Base-by-base conservation (phyloP, 2,329 filamentous ascomycete genomes). In the Chaetomium globosum region DNA sequence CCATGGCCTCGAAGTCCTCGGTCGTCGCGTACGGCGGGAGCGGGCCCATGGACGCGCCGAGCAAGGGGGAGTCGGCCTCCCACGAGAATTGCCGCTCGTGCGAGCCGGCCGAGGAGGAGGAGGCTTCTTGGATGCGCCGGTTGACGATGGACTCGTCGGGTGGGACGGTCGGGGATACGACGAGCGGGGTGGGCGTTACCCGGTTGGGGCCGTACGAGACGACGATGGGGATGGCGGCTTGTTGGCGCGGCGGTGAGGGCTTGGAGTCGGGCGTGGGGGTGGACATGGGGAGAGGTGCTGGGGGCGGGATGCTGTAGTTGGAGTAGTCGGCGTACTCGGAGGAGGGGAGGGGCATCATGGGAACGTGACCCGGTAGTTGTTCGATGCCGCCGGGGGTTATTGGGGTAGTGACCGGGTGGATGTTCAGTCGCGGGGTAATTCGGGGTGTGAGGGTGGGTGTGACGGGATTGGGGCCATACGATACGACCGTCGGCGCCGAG, bases 141-240 rank as follows among this genome's bases (percentile, higher is more conserved):
- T 67, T 67, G 57, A 71, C 39, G 39, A 72, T 62, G n/a, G 65
- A 58, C 13, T 73, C 71, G 62, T 71, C 69, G 2, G 69, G 70
- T 1, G 72, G 71, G 0, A 71, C 69, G 23, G 70, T 73, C 0
- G 71, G 69, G 2, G 68, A 64, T 5, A 59, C 59, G 10, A 73
- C 61, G 6, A 62, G 48, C n/a, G 72, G 72, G 3, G 71, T 74
- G 5, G 71, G 72, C 1, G 71, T 74, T 8, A 74, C 71, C 2
- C 61, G 67, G 59, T 74, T 74, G 2, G 72, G 72, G 10, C 72
- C 72, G 52, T 74, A 74, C 0, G 72, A 74, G 33, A 72, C 67
- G 26, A 74, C 65, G 7, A 69, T 61, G 9, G 68, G 69, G 1
- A 57, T n/a, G 6, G 65, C 57, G 21, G 62, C 13, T 49, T 68